phyloP scores from a whole-genome alignment of 768 basidiomycete genomes.

The Phanerodontia chrysosporium region DNA sequence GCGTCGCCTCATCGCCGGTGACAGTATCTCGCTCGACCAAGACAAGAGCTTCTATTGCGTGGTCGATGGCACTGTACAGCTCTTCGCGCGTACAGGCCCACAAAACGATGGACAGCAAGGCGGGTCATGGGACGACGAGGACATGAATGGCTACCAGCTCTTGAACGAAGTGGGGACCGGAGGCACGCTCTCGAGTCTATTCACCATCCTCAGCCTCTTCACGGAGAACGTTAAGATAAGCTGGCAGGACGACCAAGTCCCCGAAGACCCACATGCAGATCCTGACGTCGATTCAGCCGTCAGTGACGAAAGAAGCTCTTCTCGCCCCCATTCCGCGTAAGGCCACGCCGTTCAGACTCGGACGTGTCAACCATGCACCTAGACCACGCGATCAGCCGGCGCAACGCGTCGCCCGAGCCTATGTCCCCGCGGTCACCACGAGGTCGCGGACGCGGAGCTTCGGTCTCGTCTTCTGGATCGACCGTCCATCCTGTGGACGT shows the following conservation, averaged over 20 bases:
- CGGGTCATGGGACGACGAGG: conserved; percentile 74
- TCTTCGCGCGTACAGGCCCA: conserved; percentile 73
- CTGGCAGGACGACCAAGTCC: conserved; percentile 69
- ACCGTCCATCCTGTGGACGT: conserved; percentile 52
- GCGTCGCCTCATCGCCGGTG: conserved; percentile 90
- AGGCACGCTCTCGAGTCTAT: conserved; percentile 91
- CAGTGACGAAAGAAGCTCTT: conserved; percentile 9
- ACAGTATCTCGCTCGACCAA: conserved; percentile 85
- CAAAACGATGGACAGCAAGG: conserved; percentile 39
- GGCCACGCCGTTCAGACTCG: conserved; percentile 44
- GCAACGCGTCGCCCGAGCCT: conserved; percentile 6
- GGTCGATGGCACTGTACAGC: conserved; percentile 95
- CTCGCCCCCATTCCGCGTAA: conserved; percentile 14
- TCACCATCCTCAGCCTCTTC: conserved; percentile 95
- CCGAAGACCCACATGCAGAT: conserved; percentile 17
- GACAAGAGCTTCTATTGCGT: conserved; percentile 98
- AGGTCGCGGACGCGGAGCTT: conserved; percentile 42
- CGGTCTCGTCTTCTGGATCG: conserved; percentile 64
- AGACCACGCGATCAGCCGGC: neutral
- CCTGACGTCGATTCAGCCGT: conserved; percentile 6
- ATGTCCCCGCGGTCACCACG: conserved; percentile 18
- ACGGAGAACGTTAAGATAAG: conserved; percentile 91
- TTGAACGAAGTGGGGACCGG: conserved; percentile 96
- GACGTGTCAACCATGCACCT: conserved; percentile 64
- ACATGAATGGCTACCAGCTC: conserved; percentile 93